phyloP scores from a whole-genome alignment of 495 filamentous ascomycete species.

The Aspergillus heteromorphus region DNA sequence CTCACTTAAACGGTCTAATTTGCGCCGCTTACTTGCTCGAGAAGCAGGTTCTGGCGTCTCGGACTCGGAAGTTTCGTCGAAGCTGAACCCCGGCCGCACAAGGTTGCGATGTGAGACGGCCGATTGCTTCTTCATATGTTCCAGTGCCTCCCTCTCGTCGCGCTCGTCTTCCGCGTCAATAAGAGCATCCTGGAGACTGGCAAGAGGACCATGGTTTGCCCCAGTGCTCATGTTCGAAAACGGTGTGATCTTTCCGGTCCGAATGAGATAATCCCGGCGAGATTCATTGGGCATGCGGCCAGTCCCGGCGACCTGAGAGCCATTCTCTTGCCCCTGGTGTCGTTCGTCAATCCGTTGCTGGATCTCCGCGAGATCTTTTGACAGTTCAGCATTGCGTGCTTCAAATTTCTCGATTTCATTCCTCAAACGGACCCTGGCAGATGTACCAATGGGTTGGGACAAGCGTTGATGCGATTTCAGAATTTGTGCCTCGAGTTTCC shows the following conservation, averaged over 20 bases:
- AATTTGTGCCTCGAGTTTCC: constrained; percentile 45
- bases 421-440: constrained; percentile 45
- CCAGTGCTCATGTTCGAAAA: constrained; percentile 68
- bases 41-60: constrained; percentile 13
- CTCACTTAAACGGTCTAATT: constrained; percentile 17
- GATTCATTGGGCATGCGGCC: constrained; percentile 69
- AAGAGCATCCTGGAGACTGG: constrained; percentile 65
- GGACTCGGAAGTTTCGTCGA: constrained; percentile 35
- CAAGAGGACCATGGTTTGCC: constrained; percentile 47
- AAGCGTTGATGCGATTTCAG: constrained; percentile 46
- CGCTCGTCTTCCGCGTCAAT: constrained; percentile 68
- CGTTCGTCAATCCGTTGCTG: constrained; percentile 71
- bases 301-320: constrained; percentile 37
- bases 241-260: constrained; percentile 95
- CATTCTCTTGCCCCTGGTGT: constrained; percentile 46
- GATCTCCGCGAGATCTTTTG: constrained; percentile 71
- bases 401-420: constrained; percentile 61
- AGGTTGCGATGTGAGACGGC: constrained; percentile 75
- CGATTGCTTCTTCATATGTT: constrained; percentile 33
- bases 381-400: constrained; percentile 52
- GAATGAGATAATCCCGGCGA: constrained; percentile 81
- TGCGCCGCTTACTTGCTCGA: constrained; percentile 38
- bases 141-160: constrained; percentile 52
- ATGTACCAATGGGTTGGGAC: constrained; percentile 40
- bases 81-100: constrained; percentile 71